Evolutionary conservation across 1,284 basidiomycete genomes (phyloP), one percentile per base, ranked within the genome.

Genomic region (Coriolopsis trogii): DNA sequence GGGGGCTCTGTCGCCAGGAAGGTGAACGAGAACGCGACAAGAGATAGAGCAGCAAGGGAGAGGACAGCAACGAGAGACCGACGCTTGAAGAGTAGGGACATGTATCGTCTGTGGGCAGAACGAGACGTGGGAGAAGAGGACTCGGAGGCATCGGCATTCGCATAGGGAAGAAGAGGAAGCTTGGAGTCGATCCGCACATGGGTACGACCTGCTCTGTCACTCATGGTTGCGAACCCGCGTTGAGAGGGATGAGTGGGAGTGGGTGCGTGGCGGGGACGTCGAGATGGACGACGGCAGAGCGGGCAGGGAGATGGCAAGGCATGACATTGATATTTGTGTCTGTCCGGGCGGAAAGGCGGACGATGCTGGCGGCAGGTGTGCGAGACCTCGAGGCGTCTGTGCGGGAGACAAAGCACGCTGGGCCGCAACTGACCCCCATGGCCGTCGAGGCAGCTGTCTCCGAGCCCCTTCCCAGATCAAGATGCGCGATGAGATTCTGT

Each of bases 1-100:
- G 47, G 36, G 1, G 38, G 51, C 5, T 39, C 44, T 24, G 13
- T 30, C 13, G 33, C 49, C 28, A 55, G 43, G 26, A 44, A 47
- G 20, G 53, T 49, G 28, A 54, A 51, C 26, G 66, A 67, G 37
- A 77, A 53, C 13, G 55, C 42, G 18, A 64, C 48, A 20, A 77
- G 59, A 20, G 73, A 71, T 15, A 74, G 49, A 3, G 62, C 63
- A 15, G 67, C 66, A 41, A 78, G 61, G 20, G 69, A 60, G 15
- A 65, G 56, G 40, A 65, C 56, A 12, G 55, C 57, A 33, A 70
- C 30, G 30, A 67, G 24, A 3, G 65, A 41, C 30, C 66, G 63
- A 2, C 66, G 62, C 41, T 65, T 61, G 2, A 58, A 26, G 39
- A 52, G 48, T 45, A 55, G 18, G 44, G 31, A 37, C 40, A 55